phyloP scores from a whole-genome alignment of 2,329 filamentous ascomycete genomes.

The Neocatenulostroma microsporum region DNA sequence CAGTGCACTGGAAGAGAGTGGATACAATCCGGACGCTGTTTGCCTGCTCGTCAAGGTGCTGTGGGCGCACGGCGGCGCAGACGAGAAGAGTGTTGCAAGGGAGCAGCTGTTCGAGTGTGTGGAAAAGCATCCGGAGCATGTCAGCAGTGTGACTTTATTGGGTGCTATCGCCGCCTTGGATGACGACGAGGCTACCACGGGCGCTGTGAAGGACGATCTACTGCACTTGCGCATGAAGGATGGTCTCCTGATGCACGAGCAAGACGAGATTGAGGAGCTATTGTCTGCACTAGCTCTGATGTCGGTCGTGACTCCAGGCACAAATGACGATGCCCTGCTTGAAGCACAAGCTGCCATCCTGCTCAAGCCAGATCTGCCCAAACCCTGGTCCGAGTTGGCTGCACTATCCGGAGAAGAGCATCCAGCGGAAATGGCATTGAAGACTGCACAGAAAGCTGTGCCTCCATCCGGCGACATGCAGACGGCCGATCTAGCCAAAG shows the following conservation, averaged over 20 bases:
- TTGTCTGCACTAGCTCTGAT: conserved; percentile 68
- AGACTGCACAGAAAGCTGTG: conserved; percentile 66
- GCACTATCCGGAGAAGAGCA: conserved; percentile 48
- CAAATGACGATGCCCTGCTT: too few relatives aligned
- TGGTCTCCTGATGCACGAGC: conserved; percentile 54
- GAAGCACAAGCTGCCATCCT: conserved; percentile 74
- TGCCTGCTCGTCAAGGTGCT: conserved; percentile 85
- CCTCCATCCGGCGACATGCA: conserved; percentile 63
- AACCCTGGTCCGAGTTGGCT: conserved; percentile 73
- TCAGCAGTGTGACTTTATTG: conserved; percentile 71
- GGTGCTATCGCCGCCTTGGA: conserved; percentile 79
- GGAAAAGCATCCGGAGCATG: conserved; percentile 64
- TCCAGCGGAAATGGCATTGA: conserved; percentile 68
- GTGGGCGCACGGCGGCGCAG: conserved; percentile 76
- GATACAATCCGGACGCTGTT: conserved; percentile 69
- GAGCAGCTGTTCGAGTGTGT: conserved; percentile 74
- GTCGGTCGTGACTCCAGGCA: too few relatives aligned
- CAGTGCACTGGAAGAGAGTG: conserved; percentile 67
- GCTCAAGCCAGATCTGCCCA: conserved; percentile 68
- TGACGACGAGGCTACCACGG: conserved; percentile 66
- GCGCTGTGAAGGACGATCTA: conserved; percentile 73
- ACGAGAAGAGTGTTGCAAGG: conserved; percentile 67
- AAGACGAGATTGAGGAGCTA: conserved; percentile 63
- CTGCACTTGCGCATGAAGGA: conserved; percentile 62
- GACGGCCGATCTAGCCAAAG: conserved; percentile 61